Evolutionary conservation across 345 rosid genomes (phyloP), one percentile per base, ranked within the genome.

Genomic region (Capsella bursapastoris): DNA sequence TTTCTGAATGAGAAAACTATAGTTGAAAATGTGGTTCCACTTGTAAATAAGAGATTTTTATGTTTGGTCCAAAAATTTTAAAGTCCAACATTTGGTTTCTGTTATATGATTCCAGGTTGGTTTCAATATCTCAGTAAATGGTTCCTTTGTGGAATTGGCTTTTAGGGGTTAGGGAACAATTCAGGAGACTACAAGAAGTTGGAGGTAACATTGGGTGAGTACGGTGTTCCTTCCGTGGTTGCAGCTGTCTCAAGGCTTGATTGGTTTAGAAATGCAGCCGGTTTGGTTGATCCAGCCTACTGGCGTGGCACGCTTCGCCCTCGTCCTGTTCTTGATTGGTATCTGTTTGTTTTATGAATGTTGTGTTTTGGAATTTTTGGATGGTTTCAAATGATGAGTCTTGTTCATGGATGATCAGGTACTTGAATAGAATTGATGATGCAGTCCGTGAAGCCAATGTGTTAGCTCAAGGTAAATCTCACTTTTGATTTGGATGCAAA

Each of bases 281-380:
- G 98, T 52, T 76, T 94, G 79, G 64, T 85, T 32, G 98, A 91
- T 62, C 87, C 95, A 14, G 82, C 85, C 66, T 94, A 94, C 87
- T 94, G 97, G 98, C 86, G 89, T 1, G 97, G 97, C 75, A 85
- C 87, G 5, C 96, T 94, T 52, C 85, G 78, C 56, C 97, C 98
- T 71, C 86, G 88, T 18, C 97, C 97, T 40, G 98, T 94, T 79
- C 96, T 94, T 78, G 98, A 94, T 73, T 94, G 98, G 98, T 91
- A 68, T 2, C 7, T 28, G 25, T 16, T 58, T 37, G 6, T 27
- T 37, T 25, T 0, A 4, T 47, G 18, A 35, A 12, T 22, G 34
- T 13, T 29, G 6, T 52, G 66, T 71, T 49, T 69, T 35, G 35
- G 25, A 3, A 6, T 2, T 34, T 63, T 53, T 37, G 10, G 16